Percentiles rank a stretch among this genome's conserved stretches.
These are phyloP conservation scores for Colletotrichum simmondsii DNA, from an alignment of 2,329 filamentous ascomycete species.

Conservation along the genomic window DNA sequence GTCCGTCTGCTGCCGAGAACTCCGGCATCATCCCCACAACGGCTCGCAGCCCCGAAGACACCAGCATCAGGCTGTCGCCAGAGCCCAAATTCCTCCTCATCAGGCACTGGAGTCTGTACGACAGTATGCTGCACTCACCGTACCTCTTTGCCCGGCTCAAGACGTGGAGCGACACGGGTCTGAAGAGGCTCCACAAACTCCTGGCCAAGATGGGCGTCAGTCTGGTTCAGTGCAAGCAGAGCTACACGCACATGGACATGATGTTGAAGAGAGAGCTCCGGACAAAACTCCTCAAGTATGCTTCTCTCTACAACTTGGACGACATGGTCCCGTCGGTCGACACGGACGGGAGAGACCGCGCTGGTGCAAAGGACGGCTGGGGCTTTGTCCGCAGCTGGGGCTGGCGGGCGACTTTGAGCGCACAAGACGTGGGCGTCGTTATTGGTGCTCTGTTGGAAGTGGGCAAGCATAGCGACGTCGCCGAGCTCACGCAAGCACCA, in stretches of 20 bases:
- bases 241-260: conserved; percentile 99
- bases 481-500: conserved; percentile 42
- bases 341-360: conserved; percentile 75
- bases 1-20: conserved; percentile 71
- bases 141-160: conserved; percentile 92
- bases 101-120: conserved; percentile 96
- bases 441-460: conserved; percentile 94
- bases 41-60: conserved; percentile 89
- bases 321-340: conserved; percentile 87
- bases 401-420: conserved; percentile 93
- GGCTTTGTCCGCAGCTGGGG: conserved; percentile 98
- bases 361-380: conserved; percentile 88
- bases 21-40: conserved; percentile 90
- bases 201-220: conserved; percentile 98
- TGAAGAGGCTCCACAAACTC: conserved; percentile 91
- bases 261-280: conserved; percentile 89
- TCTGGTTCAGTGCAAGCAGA: conserved; percentile 92
- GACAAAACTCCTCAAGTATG: conserved; percentile 88
- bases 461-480: conserved; percentile 66
- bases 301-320: conserved; percentile 91
- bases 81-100: conserved; percentile 94
- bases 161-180: conserved; percentile 91
- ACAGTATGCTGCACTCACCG: conserved; percentile 97
- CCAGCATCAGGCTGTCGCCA: conserved; percentile 89
- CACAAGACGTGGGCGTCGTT: conserved; percentile 93